Evolutionary conservation across 2,329 filamentous ascomycete genomes (phyloP).

Genomic region (Nothophoma quercina): DNA sequence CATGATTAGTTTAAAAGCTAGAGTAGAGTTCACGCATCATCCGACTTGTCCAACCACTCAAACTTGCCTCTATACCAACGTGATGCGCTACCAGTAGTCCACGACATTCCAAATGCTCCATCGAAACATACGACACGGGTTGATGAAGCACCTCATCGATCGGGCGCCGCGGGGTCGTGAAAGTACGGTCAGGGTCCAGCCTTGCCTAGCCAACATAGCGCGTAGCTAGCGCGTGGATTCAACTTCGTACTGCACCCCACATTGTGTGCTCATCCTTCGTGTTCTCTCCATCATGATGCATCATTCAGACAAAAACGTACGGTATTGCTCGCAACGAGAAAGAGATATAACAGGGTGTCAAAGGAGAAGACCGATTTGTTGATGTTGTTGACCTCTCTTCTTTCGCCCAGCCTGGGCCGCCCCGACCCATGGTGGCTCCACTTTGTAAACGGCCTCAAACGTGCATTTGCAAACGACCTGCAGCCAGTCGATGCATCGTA

Average conservation of each 20-base stretch:
- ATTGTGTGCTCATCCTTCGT: slow-evolving; percentile 9
- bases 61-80: not conserved
- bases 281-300: not conserved
- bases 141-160: not conserved
- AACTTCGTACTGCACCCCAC: slow-evolving; percentile 7
- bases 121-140: not conserved
- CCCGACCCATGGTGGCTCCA: slow-evolving; percentile 18
- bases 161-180: not conserved
- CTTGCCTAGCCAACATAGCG: slow-evolving; percentile 1
- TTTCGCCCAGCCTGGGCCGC: slow-evolving; percentile 2
- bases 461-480: slow-evolving; percentile 9
- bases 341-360: not conserved
- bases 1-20: not conserved
- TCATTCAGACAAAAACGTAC: not conserved
- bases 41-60: not conserved
- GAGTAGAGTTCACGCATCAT: not conserved
- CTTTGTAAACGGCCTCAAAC: slow-evolving; percentile 16
- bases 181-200: slow-evolving; percentile 10
- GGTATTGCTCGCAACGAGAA: not conserved
- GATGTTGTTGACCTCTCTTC: not conserved
- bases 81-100: not conserved
- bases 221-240: not conserved
- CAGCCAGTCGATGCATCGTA: slow-evolving; percentile 12
- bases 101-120: not conserved
- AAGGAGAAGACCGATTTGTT: not conserved